Conservation (phyloP, 2,329 filamentous ascomycete genomes). For the Fusarium mexicanum region DNA sequence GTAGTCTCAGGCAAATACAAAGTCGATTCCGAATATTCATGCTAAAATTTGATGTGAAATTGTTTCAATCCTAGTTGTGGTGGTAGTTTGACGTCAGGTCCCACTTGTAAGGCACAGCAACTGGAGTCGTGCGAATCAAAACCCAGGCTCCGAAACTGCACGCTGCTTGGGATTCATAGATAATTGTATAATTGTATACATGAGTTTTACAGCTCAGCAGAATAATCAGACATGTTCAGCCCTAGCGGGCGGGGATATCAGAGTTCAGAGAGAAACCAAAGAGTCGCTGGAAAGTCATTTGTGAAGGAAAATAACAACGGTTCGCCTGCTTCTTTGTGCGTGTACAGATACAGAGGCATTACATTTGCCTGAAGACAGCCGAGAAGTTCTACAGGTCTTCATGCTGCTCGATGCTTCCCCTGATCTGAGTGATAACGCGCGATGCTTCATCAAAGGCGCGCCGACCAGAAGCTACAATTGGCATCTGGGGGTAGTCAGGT, state of each 20-base stretch:
- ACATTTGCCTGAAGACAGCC: neutral
- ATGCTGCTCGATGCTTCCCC: conserved; percentile 46
- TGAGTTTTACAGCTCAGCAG: neutral
- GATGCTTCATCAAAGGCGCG: conserved; percentile 49
- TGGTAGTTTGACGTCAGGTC: neutral
- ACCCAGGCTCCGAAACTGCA: neutral
- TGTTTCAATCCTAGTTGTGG: neutral
- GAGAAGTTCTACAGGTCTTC: conserved; percentile 38
- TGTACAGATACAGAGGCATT: neutral
- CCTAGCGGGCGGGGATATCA: conserved; percentile 29
- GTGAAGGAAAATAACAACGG: neutral
- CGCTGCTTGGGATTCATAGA: neutral
- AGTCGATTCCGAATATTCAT: conserved; percentile 38
- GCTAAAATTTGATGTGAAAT: conserved; percentile 3
- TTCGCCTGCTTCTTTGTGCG: neutral
- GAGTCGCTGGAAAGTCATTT: neutral
- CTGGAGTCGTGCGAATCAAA: neutral
- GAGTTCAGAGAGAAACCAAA: neutral
- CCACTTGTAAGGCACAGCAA: conserved; percentile 3
- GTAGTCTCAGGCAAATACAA: conserved; percentile 49
- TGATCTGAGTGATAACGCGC: conserved; percentile 43
- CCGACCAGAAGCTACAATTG: conserved; percentile 58
- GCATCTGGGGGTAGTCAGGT: conserved; percentile 69
- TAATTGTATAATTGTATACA: neutral
- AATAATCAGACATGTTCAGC: neutral